phyloP scores from a whole-genome alignment of 441 rosid genomes.

The Erysimum pusillum region DNA sequence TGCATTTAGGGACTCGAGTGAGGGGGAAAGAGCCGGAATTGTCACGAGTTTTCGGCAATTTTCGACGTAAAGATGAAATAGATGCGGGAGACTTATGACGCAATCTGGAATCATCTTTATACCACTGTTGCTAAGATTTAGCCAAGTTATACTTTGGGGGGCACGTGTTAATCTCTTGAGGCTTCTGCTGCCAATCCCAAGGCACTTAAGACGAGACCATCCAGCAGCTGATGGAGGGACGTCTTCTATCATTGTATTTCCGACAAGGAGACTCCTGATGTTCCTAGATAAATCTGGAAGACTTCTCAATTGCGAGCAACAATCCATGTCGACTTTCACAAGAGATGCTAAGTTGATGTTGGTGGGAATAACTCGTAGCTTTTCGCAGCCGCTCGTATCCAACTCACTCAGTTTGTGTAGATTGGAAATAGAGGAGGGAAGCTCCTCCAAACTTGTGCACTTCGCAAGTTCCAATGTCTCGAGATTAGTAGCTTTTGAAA shows the following conservation, averaged over 20 bases:
- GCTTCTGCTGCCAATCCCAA: neutral
- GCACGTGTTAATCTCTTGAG: neutral
- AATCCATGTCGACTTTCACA: accelerated
- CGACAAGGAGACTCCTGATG: neutral
- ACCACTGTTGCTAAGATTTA: neutral
- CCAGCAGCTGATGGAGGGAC: neutral
- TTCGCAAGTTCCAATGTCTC: conserved; percentile 1
- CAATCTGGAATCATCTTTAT: conserved; percentile 9
- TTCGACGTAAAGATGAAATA: neutral
- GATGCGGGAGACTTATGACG: neutral
- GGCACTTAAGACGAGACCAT: neutral
- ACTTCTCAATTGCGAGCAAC: neutral
- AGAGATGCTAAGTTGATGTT: neutral
- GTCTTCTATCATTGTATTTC: neutral
- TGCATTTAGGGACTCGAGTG: neutral
- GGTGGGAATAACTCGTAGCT: neutral
- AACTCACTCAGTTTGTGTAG: neutral
- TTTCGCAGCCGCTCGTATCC: neutral
- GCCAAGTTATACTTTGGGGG: neutral
- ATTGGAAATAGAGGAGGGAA: neutral
- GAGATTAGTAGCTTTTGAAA: conserved; percentile 37
- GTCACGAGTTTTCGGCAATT: neutral
- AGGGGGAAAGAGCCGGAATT: neutral
- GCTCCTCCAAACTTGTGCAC: neutral
- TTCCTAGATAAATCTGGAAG: neutral